A percentile compares a stretch with the other conserved stretches of the same genome.
Conservation (phyloP, 116 monocot genomes). For the Zostera marina region DNA sequence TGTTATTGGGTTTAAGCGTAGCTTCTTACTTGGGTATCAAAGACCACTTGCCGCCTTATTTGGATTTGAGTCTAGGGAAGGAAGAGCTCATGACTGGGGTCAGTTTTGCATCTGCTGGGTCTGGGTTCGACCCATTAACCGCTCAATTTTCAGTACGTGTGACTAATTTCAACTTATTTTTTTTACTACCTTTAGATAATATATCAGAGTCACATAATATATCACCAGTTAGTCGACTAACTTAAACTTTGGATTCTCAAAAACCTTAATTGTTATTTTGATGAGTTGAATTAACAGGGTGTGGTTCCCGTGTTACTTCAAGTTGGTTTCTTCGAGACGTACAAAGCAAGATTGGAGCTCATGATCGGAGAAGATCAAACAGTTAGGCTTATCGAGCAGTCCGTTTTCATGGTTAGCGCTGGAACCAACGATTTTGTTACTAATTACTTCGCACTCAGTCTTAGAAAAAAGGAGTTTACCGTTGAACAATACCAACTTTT, state of each 20-base stretch:
- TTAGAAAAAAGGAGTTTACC: slow-evolving; percentile 23
- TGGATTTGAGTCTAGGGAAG: slow-evolving; percentile 6
- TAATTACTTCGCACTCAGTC: slow-evolving; percentile 27
- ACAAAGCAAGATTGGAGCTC: slow-evolving; percentile 16
- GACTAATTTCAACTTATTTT: neutral
- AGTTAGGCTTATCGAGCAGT: slow-evolving; percentile 18
- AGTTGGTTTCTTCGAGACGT: slow-evolving; percentile 33
- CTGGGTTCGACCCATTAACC: slow-evolving; percentile 10
- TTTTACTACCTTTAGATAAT: neutral
- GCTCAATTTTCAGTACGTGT: slow-evolving; percentile 10
- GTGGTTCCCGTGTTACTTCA: slow-evolving; percentile 38
- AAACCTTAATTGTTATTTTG: too few species aligned
- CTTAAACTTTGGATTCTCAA: too few species aligned
- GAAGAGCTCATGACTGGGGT: slow-evolving; percentile 4
- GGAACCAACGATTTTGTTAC: slow-evolving; percentile 56
- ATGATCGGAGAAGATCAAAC: slow-evolving; percentile 22
- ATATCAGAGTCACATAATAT: too few species aligned
- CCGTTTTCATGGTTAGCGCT: slow-evolving; percentile 40
- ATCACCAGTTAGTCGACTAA: too few species aligned
- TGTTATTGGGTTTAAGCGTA: neutral
- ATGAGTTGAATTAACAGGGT: too few species aligned
- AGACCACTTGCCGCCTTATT: slow-evolving; percentile 12
- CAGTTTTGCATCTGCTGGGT: slow-evolving; percentile 17
- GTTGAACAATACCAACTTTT: slow-evolving; percentile 35
- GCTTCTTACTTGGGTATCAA: slow-evolving; percentile 18